Evolutionary conservation across 176 grass and related monocot genomes (phyloP).

Genomic region (Puccinellia tenuiflora): DNA sequence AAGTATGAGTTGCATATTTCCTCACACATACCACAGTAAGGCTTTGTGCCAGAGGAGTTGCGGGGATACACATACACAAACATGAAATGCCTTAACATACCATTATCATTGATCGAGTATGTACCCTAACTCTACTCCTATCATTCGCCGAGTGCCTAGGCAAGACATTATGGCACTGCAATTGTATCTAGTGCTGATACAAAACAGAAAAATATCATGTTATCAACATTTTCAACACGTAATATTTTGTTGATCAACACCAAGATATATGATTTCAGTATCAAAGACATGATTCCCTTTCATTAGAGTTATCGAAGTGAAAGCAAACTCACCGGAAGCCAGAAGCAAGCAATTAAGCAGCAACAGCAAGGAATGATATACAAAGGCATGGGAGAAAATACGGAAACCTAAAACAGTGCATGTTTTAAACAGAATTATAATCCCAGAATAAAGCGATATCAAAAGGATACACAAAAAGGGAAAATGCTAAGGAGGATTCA

Average conservation of each 20-base stretch:
- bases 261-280: not conserved
- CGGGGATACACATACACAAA: too few relatives aligned
- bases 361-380: constrained; percentile 41
- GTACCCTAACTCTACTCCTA: too few relatives aligned
- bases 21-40: too few relatives aligned
- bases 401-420: constrained; percentile 59
- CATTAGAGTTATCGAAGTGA: not conserved
- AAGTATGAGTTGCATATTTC: too few relatives aligned
- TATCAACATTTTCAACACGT: not conserved
- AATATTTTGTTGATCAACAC: not conserved
- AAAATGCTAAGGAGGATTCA: not conserved
- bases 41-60: too few relatives aligned
- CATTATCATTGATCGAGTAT: too few relatives aligned
- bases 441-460: not conserved
- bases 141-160: too few relatives aligned
- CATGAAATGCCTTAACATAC: too few relatives aligned
- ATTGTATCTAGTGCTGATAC: too few relatives aligned
- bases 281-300: not conserved
- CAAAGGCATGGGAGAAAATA: constrained; percentile 61
- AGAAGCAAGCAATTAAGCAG: constrained; percentile 45
- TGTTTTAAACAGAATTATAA: constrained; percentile 12
- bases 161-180: too few relatives aligned
- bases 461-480: not conserved
- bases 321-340: constrained; percentile 55
- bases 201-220: not conserved